These are phyloP conservation scores for Leishmania major DNA, from an alignment of 208 protist species.

Conservation along the genomic window DNA sequence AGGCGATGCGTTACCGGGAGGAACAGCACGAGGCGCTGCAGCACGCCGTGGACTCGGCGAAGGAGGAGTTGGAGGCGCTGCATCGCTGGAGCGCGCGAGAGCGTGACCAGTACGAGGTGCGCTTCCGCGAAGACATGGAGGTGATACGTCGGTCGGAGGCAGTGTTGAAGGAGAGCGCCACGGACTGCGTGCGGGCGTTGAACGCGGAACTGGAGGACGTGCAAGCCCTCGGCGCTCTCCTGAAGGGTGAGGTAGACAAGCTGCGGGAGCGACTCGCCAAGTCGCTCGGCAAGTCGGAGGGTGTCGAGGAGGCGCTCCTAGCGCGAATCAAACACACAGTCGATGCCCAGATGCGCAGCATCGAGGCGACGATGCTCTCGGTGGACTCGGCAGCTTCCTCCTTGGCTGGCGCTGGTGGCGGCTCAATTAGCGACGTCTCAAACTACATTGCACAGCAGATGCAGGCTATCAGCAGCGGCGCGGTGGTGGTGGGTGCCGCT, in stretches of 20 bases:
- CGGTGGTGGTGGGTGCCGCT: background rate
- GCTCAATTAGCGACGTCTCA: slow-evolving; percentile 37
- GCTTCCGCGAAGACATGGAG: slow-evolving; percentile 71
- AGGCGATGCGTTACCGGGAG: slow-evolving; percentile 56
- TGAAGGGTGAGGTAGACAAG: slow-evolving; percentile 69
- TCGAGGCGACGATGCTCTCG: slow-evolving; percentile 47
- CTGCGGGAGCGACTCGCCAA: slow-evolving; percentile 63
- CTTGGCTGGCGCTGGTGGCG: slow-evolving; percentile 5
- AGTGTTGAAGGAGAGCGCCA: slow-evolving; percentile 68
- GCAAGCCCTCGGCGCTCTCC: slow-evolving; percentile 68
- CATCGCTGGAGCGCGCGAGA: slow-evolving; percentile 61
- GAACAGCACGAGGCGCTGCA: slow-evolving; percentile 58
- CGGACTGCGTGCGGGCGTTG: slow-evolving; percentile 69
- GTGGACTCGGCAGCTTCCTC: slow-evolving; percentile 18
- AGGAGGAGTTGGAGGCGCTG: slow-evolving; percentile 58
- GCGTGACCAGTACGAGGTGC: slow-evolving; percentile 64
- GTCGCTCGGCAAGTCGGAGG: slow-evolving; percentile 48
- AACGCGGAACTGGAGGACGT: slow-evolving; percentile 83
- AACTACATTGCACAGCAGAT: slow-evolving; percentile 40
- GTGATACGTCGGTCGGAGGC: slow-evolving; percentile 63
- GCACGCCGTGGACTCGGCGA: slow-evolving; percentile 49
- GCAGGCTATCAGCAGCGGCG: slow-evolving; percentile 25
- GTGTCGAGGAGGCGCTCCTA: slow-evolving; percentile 71
- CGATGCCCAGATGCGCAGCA: slow-evolving; percentile 59
- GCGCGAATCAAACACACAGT: slow-evolving; percentile 69